Conservation (phyloP, 495 filamentous ascomycete genomes). For the Penicillium turbatum region DNA sequence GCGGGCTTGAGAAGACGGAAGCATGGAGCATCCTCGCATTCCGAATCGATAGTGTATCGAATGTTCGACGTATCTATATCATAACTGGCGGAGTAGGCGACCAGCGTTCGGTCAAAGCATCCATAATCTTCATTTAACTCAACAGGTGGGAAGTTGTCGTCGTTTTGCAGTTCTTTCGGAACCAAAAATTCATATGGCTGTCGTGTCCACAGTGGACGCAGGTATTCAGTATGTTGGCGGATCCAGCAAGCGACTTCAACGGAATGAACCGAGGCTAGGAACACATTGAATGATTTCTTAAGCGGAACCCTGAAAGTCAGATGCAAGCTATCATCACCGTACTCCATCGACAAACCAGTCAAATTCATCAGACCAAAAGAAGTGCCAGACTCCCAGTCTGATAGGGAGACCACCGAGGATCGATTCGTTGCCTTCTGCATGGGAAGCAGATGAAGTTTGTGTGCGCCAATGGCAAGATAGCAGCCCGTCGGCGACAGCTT, state of each 20-base stretch:
- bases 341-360: constrained; percentile 59
- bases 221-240: constrained; percentile 65
- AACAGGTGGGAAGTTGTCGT: constrained; percentile 57
- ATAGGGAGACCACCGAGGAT: constrained; percentile 51
- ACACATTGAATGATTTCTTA: constrained; percentile 56
- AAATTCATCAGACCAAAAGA: constrained; percentile 76
- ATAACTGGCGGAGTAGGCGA: constrained; percentile 82
- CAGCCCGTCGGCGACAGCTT: constrained; percentile 69
- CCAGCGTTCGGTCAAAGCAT: constrained; percentile 75
- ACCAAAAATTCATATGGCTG: constrained; percentile 61
- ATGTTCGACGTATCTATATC: constrained; percentile 66
- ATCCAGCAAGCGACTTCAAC: constrained; percentile 72
- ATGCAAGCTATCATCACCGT: constrained; percentile 79
- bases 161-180: constrained; percentile 56
- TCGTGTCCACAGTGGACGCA: constrained; percentile 81
- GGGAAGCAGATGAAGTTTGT: constrained; percentile 77
- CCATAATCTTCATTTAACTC: constrained; percentile 69
- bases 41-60: constrained; percentile 71
- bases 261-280: constrained; percentile 75
- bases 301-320: constrained; percentile 76
- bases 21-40: constrained; percentile 73
- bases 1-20: constrained; percentile 75
- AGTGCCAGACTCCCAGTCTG: constrained; percentile 42
- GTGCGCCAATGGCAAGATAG: constrained; percentile 80
- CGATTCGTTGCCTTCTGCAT: constrained; percentile 58